phyloP scores from a whole-genome alignment of 2,329 filamentous ascomycete genomes.

The Harringtonia aguacate region DNA sequence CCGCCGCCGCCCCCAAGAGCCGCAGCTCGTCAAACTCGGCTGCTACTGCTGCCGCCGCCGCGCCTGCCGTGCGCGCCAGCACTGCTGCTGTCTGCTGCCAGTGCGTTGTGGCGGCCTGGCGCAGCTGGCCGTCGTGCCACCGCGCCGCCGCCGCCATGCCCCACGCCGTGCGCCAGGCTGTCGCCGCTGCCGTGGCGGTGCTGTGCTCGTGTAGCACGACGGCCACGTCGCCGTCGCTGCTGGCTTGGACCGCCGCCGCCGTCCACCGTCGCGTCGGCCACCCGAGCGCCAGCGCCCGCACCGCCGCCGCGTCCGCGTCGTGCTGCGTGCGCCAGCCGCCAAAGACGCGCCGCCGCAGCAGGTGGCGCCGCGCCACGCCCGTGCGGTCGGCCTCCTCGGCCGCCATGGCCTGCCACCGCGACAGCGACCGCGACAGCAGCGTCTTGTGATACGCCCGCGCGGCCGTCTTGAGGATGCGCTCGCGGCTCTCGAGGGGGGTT shows the following conservation, averaged over 20 bases:
- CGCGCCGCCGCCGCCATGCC: slow-evolving; percentile 14
- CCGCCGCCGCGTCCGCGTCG: slow-evolving; percentile 44
- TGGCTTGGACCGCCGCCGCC: slow-evolving; percentile 12
- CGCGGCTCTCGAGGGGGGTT: slow-evolving; percentile 13
- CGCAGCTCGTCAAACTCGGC: not conserved
- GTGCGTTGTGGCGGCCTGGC: no score
- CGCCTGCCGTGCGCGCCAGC: no score
- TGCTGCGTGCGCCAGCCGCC: slow-evolving; percentile 59
- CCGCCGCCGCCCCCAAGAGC: not conserved
- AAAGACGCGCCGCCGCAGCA: slow-evolving; percentile 59
- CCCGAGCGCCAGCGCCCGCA: slow-evolving; percentile 22
- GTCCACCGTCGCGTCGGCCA: slow-evolving; percentile 19
- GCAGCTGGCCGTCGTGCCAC: slow-evolving; percentile 4
- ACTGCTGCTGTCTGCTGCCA: not conserved
- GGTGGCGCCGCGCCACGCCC: slow-evolving; percentile 56
- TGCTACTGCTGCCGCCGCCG: no score
- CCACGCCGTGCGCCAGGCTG: no score
- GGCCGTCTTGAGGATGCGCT: slow-evolving; percentile 47
- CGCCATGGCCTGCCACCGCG: slow-evolving; percentile 57
- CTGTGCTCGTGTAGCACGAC: slow-evolving; percentile 18
- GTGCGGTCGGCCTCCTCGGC: slow-evolving; percentile 56
- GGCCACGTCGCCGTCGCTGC: slow-evolving; percentile 15
- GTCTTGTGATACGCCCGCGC: slow-evolving; percentile 54
- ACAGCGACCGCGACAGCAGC: slow-evolving; percentile 52
- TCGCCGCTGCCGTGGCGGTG: no score